A percentile compares a stretch with the other conserved stretches of the same genome.
Conservation (phyloP, 2,329 filamentous ascomycete species). For the Fusarium nygamai region DNA sequence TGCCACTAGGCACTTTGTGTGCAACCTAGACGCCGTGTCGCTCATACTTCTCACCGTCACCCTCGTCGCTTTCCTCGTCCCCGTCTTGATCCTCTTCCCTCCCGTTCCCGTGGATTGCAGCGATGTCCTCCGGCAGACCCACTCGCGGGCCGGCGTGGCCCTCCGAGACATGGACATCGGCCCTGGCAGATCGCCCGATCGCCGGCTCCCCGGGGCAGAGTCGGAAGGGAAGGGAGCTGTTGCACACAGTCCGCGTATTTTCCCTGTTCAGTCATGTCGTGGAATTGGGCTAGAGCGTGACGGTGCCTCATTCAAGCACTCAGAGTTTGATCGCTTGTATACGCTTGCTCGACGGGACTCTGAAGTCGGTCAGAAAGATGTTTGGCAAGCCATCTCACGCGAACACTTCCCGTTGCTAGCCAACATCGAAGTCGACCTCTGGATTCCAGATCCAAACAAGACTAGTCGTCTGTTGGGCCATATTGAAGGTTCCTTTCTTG, state of each 20-base stretch:
- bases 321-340: slow-evolving; percentile 85
- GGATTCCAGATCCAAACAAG: slow-evolving; percentile 72
- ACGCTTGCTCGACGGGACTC: slow-evolving; percentile 73
- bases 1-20: slow-evolving; percentile 32
- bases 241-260: slow-evolving; percentile 76
- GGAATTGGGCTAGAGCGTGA: slow-evolving; percentile 77
- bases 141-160: slow-evolving; percentile 58
- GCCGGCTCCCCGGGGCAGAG: slow-evolving; percentile 34
- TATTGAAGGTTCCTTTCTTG: slow-evolving; percentile 67
- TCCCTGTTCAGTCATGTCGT: slow-evolving; percentile 84
- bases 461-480: slow-evolving; percentile 61
- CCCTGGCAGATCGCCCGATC: slow-evolving; percentile 37
- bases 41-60: slow-evolving; percentile 56
- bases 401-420: slow-evolving; percentile 76
- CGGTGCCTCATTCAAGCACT: slow-evolving; percentile 72
- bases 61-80: slow-evolving; percentile 61
- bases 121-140: slow-evolving; percentile 66
- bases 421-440: slow-evolving; percentile 73
- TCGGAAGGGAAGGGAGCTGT: slow-evolving; percentile 34
- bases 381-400: slow-evolving; percentile 78
- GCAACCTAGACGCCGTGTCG: slow-evolving; percentile 44
- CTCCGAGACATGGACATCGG: slow-evolving; percentile 51
- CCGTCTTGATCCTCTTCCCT: slow-evolving; percentile 64
- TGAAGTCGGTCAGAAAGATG: slow-evolving; percentile 47
- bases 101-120: slow-evolving; percentile 62